Evolutionary conservation across 75 land plant genomes (phyloP), one percentile per base, ranked within the genome.

Genomic region (Picea sitchensis): DNA sequence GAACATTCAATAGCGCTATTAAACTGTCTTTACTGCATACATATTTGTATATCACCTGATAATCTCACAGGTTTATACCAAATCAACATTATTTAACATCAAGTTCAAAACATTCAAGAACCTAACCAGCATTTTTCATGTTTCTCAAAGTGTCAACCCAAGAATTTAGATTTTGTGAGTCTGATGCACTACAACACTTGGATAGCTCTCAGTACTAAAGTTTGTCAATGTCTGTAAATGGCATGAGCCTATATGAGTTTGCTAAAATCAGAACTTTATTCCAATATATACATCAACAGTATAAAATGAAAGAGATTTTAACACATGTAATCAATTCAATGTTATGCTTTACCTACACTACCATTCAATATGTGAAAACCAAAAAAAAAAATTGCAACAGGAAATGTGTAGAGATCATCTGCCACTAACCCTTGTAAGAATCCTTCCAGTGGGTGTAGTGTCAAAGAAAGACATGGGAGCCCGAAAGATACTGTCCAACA

Each of bases 391-490:
- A 30, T 68, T 9, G 36, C 32, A 31, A 41, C 44, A 41, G 44
- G 44, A 4, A 41, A 41, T 3, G 31, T 30, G 7, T 8, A 54
- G 36, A 17, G 44, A 36, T 32, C 31, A 61, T 36, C 41, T 56
- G 23, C 20, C 5, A 34, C 84, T 69, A 77, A 86, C 88, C 84
- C 88, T 60, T 17, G 81, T 86, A 18, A 86, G 79, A 18, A 86
- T 86, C 65, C 86, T 83, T 72, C 88, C 86, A 23, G 86, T 61
- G 12, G 88, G 88, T 23, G 88, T 86, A 14, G 88, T 83, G 68
- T 86, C 88, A 78, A 86, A 86, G 78, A 86, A 83, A 51, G 82
- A 74, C 88, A 86, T 86, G 26, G 88, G 86, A 8, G 82, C 84
- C 60, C 76, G 80, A 30, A 86, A 76, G 36, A 86, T 77, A 75